phyloP scores from a whole-genome alignment of 495 filamentous ascomycete genomes.

The Clohesyomyces aquaticus region DNA sequence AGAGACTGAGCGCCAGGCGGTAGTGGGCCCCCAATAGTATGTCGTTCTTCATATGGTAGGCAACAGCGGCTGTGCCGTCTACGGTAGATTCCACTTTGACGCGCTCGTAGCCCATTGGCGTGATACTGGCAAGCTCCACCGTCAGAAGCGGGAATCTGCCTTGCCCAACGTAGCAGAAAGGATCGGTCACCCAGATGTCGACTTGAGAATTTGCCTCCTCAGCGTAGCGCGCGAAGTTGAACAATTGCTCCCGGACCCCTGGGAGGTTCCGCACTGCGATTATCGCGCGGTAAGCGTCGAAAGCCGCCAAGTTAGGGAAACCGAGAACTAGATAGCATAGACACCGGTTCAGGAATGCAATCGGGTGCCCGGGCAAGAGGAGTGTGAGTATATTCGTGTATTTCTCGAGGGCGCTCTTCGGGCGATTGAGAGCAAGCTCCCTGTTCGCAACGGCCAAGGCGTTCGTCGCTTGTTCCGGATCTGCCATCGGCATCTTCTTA shows the following conservation, averaged over 20 bases:
- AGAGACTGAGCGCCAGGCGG: conserved; percentile 40
- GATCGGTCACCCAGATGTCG: neutral
- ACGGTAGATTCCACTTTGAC: neutral
- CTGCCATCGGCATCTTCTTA: no score
- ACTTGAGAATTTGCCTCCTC: neutral
- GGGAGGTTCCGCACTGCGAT: conserved; percentile 9
- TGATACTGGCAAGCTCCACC: neutral
- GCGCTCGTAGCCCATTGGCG: neutral
- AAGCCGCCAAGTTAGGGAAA: conserved; percentile 40
- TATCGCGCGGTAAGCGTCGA: conserved; percentile 42
- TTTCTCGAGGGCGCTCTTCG: conserved; percentile 25
- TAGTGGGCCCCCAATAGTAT: conserved; percentile 33
- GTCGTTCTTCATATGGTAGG: neutral
- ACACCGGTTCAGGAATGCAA: conserved; percentile 46
- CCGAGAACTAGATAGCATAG: conserved; percentile 40
- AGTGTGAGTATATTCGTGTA: conserved; percentile 41
- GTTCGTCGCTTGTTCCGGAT: no score
- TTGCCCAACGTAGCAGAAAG: neutral
- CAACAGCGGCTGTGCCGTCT: neutral
- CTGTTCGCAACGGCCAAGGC: conserved; percentile 28
- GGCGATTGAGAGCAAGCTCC: conserved; percentile 9
- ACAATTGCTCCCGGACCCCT: neutral
- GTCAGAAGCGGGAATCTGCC: neutral
- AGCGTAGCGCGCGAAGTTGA: neutral
- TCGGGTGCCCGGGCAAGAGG: conserved; percentile 38